Evolutionary conservation across 73 alveolate species (phyloP).

Genomic region (Tetrahymena elliotti): DNA sequence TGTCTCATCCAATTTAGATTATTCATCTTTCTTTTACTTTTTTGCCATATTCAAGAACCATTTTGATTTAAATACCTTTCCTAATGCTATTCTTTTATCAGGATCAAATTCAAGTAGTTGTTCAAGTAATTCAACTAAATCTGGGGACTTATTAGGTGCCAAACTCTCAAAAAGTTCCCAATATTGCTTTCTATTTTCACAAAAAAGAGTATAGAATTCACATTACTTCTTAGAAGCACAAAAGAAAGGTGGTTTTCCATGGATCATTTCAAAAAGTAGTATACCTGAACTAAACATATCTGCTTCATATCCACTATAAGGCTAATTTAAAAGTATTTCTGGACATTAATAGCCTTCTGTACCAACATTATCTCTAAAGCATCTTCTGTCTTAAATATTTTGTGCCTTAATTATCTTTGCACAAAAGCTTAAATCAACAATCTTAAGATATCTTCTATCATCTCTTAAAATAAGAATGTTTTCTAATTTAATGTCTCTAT

Average conservation of each 20-base stretch:
- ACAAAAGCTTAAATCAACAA: not conserved
- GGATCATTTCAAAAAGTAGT: not conserved
- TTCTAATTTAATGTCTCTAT: not conserved
- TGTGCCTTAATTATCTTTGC: not conserved
- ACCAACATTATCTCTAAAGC: not conserved
- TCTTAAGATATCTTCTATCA: not conserved
- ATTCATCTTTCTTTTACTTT: not conserved
- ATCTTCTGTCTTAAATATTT: not conserved
- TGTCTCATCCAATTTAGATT: not conserved
- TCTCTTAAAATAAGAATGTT: not conserved
- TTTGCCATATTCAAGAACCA: not conserved
- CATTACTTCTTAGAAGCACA: not conserved
- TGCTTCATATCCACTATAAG: not conserved
- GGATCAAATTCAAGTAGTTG: not conserved
- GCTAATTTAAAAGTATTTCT: not conserved
- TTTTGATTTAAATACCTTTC: not conserved
- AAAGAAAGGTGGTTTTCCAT: not conserved
- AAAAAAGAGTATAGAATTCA: not conserved
- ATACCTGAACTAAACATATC: not conserved
- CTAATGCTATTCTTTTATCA: not conserved
- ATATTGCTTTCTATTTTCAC: not conserved
- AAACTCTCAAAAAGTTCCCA: not conserved
- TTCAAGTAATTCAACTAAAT: not conserved
- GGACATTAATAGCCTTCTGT: not conserved
- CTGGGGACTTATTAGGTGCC: not conserved